Base-by-base conservation (phyloP, 805 yeast genomes). In the Wickerhamomyces bovis region DNA sequence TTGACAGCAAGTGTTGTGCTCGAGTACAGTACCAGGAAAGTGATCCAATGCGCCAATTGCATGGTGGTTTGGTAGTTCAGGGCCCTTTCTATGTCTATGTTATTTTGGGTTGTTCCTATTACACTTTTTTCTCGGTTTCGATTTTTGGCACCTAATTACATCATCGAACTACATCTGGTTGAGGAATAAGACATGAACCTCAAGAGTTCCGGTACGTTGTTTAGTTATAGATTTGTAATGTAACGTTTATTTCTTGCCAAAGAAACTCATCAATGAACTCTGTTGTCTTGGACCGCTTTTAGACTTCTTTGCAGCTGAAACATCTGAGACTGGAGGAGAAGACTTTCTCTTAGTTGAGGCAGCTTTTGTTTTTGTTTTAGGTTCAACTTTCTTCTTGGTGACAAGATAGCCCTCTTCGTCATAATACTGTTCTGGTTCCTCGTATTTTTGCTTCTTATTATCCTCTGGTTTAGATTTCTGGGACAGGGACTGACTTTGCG, bases 361-460 rank as follows among this genome's bases (percentile, higher is more conserved):
- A 16, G 53, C 44, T 44, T 52, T 54, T 18, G 62, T 50, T 38
- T 53, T 56, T 22, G 58, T 38, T 40, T 48, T 55, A 28, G 58
- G 39, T 42, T 51, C 48, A 8, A 47, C 30, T 41, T 50, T 55
- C 20, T 53, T 23, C 28, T 51, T 55, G 3, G 77, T 70, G 0
- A 75, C 71, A 20, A 74, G 61, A 53, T 69, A 77, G 1, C 81
- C 82, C 44, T 77, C 81, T 35, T 73, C 80, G 50, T 76, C 82
- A 21, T 68, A 64, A 45, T 61, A 63, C 9, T 54, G 57, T 22
- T 57, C 53, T 6, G 50, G 35, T 20, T 41, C 41, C 5, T 49
- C 56, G 26, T 52, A 48, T 11, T 43, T 36, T 18, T 53, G 6
- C 6, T 42, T 46, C n/a, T 36, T 52, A 28, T 39, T 48, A 6